A percentile compares a stretch with the other conserved stretches of the same genome.
Conservation (phyloP, 2,329 filamentous ascomycete genomes). For the Exophiala phaeomuriformis region DNA sequence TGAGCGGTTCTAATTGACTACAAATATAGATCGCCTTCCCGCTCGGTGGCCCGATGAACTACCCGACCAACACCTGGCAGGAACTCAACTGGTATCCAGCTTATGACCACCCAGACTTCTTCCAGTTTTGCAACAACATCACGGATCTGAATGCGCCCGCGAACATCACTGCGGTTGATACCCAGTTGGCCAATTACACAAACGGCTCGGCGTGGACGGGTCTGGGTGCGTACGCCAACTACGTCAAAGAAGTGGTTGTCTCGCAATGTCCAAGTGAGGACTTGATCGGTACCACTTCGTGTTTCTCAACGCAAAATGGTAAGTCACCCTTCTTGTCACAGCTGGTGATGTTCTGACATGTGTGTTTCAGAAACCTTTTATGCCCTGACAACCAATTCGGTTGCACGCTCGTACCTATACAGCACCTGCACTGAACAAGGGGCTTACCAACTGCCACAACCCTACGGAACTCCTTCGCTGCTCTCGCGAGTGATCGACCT, state of each 20-base stretch:
- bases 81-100: constrained; percentile 45
- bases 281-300: constrained; percentile 33
- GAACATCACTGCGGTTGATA: constrained; percentile 42
- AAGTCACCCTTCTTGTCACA: not conserved
- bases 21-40: constrained; percentile 39
- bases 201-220: constrained; percentile 45
- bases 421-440: constrained; percentile 44
- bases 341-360: not conserved
- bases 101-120: constrained; percentile 44
- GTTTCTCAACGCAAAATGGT: constrained; percentile 42
- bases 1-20: not conserved
- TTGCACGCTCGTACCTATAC: constrained; percentile 44
- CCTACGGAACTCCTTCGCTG: constrained; percentile 35
- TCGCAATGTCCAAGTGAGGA: constrained; percentile 39
- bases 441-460: constrained; percentile 44
- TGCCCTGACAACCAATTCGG: constrained; percentile 38
- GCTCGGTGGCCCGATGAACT: constrained; percentile 43
- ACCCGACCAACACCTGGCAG: constrained; percentile 48
- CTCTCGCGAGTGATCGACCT: constrained; percentile 44
- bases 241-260: constrained; percentile 43
- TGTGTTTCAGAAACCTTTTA: constrained; percentile 34
- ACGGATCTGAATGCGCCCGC: constrained; percentile 42
- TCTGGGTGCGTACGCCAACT: constrained; percentile 47
- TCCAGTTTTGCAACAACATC: constrained; percentile 47
- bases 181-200: constrained; percentile 43